Evolutionary conservation across 2,329 filamentous ascomycete species (phyloP), one percentile per base, ranked within the genome.

Genomic region (Colletotrichum sp.): DNA sequence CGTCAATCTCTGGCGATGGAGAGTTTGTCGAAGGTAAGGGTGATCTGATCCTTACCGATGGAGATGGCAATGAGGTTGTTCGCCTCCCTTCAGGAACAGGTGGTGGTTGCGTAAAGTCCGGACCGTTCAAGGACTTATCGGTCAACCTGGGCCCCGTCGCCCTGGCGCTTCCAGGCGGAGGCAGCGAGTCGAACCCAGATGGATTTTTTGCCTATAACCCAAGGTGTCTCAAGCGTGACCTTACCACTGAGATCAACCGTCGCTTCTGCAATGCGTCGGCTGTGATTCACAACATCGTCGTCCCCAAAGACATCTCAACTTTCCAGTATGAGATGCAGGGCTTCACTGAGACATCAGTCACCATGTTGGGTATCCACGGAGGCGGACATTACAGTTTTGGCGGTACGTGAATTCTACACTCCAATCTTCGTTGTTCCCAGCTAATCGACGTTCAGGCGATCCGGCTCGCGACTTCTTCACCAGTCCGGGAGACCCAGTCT

Each of bases 91-190:
- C 88, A 1, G 90, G 89, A 8, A 84, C 83, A 4, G 91, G 91
- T 9, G 90, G 91, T 60, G 91, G 90, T 26, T 92, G 90, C 79
- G 84, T 92, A 8, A 84, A 81, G 15, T 84, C 82, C 0, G 90
- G 90, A 0, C 90, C 90, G 1, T 86, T 91, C n/a, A 81, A 80
- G 34, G 82, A 86, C 77, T 83, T 86, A 79, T 82, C 76, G 1
- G 83, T 88, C 65, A 87, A 85, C 75, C 79, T 88, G 2, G 86
- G 86, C 1, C 86, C 86, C 13, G 80, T 83, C 12, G 79, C 80
- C 9, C 81, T 82, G 18, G 78, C 80, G 13, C 69, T 80, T 2
- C 79, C 80, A 76, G 82, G 82, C 8, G 81, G 81, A 5, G 55
- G 55, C 18, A 44, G 34, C 8, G 55, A 52, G 59, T 30, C 69